phyloP scores from a whole-genome alignment of 257 asterid genomes.

The Solanum dulcamara region DNA sequence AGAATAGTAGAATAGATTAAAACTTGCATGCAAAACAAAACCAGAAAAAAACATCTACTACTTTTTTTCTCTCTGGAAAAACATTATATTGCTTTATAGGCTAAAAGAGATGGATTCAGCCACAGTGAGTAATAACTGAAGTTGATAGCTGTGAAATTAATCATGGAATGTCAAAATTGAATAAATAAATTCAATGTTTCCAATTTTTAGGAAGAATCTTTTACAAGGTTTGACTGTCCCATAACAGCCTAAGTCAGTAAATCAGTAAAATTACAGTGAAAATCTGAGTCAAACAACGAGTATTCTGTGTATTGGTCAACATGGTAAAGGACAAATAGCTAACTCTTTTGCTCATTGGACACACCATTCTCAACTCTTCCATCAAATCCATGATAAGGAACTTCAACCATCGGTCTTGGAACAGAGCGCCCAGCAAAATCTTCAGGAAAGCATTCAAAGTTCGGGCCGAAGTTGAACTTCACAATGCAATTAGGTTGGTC shows the following conservation, averaged over 20 bases:
- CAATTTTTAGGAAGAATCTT: neutral
- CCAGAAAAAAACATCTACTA: neutral
- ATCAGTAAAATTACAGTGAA: constrained; percentile 16
- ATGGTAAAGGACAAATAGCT: constrained; percentile 11
- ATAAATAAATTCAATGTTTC: neutral
- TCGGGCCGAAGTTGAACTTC: constrained; percentile 96
- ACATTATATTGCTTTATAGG: neutral
- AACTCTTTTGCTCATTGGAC: constrained; percentile 46
- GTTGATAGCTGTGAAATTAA: neutral
- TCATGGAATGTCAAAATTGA: neutral
- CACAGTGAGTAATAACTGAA: neutral
- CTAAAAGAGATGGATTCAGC: neutral
- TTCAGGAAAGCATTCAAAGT: constrained; percentile 67
- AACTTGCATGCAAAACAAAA: neutral
- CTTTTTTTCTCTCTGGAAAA: neutral
- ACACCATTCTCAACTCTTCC: constrained; percentile 74
- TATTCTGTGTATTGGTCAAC: constrained; percentile 2
- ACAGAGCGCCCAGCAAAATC: constrained; percentile 60
- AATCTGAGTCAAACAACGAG: neutral
- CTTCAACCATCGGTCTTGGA: constrained; percentile 90
- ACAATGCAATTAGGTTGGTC: constrained; percentile 82
- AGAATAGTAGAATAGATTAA: neutral
- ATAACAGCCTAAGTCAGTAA: neutral
- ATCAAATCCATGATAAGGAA: constrained; percentile 72
- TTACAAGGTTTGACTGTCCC: constrained; percentile 5